Conservation (phyloP, 176 grass and related monocot genomes). For the Carex parvula region DNA sequence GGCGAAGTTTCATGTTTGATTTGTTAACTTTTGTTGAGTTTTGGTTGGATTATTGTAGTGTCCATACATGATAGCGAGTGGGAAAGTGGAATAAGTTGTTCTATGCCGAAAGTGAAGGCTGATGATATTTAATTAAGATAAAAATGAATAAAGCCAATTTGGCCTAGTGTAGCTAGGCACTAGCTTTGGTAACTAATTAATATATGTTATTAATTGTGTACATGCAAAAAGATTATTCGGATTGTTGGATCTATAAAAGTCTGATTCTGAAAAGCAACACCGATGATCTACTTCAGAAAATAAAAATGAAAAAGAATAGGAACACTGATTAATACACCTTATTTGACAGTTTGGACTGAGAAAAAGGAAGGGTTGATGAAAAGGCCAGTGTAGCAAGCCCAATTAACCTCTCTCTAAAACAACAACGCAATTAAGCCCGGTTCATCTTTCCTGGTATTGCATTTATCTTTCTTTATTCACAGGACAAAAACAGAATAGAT, state of each 20-base stretch:
- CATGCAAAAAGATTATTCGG: neutral
- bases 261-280: neutral
- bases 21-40: conserved; percentile 18
- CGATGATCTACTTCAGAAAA: neutral
- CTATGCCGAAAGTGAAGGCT: neutral
- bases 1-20: neutral
- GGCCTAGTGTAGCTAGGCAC: neutral
- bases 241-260: neutral
- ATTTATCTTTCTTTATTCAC: neutral
- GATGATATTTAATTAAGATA: neutral
- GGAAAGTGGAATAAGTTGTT: conserved; percentile 20
- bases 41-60: conserved; percentile 18
- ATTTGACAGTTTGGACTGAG: neutral
- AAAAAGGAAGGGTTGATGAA: neutral
- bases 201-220: neutral
- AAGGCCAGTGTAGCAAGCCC: neutral
- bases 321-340: neutral
- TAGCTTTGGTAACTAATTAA: neutral
- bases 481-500: neutral
- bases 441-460: neutral
- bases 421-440: neutral
- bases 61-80: conserved; percentile 23
- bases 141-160: conserved; percentile 13
- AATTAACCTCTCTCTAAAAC: neutral
- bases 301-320: neutral